Percentiles rank a stretch among this genome's conserved stretches.
Conservation (phyloP, 371 early-diverging fungal genomes). For the Mucor mucedo region DNA sequence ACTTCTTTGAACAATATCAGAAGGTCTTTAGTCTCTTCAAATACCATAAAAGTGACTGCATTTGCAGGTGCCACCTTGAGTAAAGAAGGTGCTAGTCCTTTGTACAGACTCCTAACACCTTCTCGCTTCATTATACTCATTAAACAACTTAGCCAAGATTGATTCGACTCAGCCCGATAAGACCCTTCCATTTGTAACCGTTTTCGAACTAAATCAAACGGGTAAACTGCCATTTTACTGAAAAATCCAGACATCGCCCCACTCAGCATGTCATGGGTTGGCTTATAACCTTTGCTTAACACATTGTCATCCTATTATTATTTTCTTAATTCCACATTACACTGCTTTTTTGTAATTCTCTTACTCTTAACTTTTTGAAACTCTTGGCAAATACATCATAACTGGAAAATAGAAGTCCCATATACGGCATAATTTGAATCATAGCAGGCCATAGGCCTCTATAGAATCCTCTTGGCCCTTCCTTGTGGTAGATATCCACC, state of each 20-base stretch:
- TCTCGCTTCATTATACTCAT: slow-evolving; percentile 71
- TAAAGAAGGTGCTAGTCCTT: slow-evolving; percentile 83
- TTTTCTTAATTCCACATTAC: background rate
- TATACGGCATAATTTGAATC: slow-evolving; percentile 91
- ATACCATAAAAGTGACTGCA: slow-evolving; percentile 88
- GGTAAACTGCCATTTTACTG: slow-evolving; percentile 87
- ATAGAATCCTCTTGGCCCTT: slow-evolving; percentile 88
- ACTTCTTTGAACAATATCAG: slow-evolving; percentile 39
- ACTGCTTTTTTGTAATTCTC: background rate
- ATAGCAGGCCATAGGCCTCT: slow-evolving; percentile 83
- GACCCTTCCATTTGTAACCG: slow-evolving; percentile 84
- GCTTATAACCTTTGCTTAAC: slow-evolving; percentile 29
- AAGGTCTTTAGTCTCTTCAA: slow-evolving; percentile 60
- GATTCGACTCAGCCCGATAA: slow-evolving; percentile 31
- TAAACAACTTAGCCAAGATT: slow-evolving; percentile 61
- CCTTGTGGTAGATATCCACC: slow-evolving; percentile 62
- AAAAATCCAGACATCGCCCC: slow-evolving; percentile 86
- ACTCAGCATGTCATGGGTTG: slow-evolving; percentile 70
- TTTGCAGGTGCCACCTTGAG: slow-evolving; percentile 87
- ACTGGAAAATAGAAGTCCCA: slow-evolving; percentile 84
- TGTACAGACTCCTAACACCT: slow-evolving; percentile 85
- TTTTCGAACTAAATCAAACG: slow-evolving; percentile 87
- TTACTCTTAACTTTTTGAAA: slow-evolving; percentile 48
- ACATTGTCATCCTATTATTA: background rate
- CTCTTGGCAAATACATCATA: slow-evolving; percentile 67